A percentile compares a stretch with the other conserved stretches of the same genome.
Evolutionary conservation across 257 asterid genomes (phyloP).

Genomic region (Jacaranda copaia): DNA sequence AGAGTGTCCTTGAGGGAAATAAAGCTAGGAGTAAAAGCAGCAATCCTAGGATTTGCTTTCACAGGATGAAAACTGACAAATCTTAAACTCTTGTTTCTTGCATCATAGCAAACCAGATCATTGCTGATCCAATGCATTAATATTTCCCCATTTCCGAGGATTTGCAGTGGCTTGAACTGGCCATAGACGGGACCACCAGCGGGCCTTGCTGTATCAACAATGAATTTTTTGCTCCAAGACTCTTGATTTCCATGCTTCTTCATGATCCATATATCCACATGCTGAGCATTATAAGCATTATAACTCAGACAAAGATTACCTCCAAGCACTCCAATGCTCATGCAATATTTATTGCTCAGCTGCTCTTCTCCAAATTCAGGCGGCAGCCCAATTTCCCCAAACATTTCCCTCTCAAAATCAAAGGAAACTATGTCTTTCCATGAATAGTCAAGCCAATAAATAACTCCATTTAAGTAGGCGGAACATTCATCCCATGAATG

Average conservation of each 20-base stretch:
- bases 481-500: constrained; percentile 32
- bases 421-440: constrained; percentile 31
- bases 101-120: constrained; percentile 37
- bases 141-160: constrained; percentile 38
- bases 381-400: constrained; percentile 38
- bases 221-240: constrained; percentile 37
- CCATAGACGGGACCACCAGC: neutral
- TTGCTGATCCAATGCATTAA: constrained; percentile 25
- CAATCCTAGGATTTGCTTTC: neutral
- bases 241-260: constrained; percentile 10
- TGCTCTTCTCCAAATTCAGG: constrained; percentile 10
- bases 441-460: constrained; percentile 35
- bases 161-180: constrained; percentile 42
- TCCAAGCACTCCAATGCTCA: constrained; percentile 41
- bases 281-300: neutral
- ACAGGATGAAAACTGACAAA: constrained; percentile 1
- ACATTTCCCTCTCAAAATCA: constrained; percentile 40
- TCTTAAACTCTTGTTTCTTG: constrained; percentile 21
- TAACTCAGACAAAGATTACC: constrained; percentile 32
- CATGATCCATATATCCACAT: constrained; percentile 44
- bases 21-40: constrained; percentile 41
- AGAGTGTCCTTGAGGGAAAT: constrained; percentile 38
- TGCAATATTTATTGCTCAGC: neutral
- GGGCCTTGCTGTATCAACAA: constrained; percentile 15
- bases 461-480: constrained; percentile 29